Base-by-base conservation (phyloP, 176 grass and related monocot species). In the Paspalum notatum region DNA sequence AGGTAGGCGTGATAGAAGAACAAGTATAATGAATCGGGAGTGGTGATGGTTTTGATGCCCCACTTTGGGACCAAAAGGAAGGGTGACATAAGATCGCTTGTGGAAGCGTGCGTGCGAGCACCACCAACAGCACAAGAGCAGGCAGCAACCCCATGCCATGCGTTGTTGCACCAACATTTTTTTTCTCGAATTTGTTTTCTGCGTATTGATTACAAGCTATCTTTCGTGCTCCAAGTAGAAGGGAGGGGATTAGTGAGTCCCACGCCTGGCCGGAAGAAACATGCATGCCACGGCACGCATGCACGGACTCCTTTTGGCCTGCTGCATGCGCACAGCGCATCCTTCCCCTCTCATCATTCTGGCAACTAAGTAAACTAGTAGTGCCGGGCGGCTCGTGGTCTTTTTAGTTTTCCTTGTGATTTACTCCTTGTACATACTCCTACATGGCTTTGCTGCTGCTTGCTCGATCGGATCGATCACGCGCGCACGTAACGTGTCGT, bases 21-120 rank as follows among this genome's bases (percentile, higher is more conserved):
- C 3, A 41, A 61, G 68, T 53, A 68, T 78, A 75, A 69, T 82
- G 18, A 86, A 85, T 68, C 5, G 71, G 26, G 85, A 75, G 82
- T 85, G 78, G 65, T 32, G 77, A 85, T 77, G 56, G 78, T 32
- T 18, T 32, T 25, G 76, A 41, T 82, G 78, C 59, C 89, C 84
- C 89, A 91, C 85, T 85, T 85, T 32, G n/a, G 42, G 49, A 59
- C 87, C 73, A 74, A 89, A 82, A 84, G 49, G 62, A 39, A 54
- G 56, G 68, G 52, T 68, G 56, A 73, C 73, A 72, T 76, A 66
- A 66, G 74, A 57, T 85, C 62, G 62, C 69, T 87, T 77, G 79
- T 90, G 88, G 82, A 90, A 85, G 88, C 88, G 91, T 90, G 91
- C 88, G 74, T 56, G 63, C 73, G 74, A 90, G 77, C 91, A 90